These are phyloP conservation scores for Huntiella abstrusa DNA, from an alignment of 2,329 filamentous ascomycete genomes.

Conservation along the genomic window DNA sequence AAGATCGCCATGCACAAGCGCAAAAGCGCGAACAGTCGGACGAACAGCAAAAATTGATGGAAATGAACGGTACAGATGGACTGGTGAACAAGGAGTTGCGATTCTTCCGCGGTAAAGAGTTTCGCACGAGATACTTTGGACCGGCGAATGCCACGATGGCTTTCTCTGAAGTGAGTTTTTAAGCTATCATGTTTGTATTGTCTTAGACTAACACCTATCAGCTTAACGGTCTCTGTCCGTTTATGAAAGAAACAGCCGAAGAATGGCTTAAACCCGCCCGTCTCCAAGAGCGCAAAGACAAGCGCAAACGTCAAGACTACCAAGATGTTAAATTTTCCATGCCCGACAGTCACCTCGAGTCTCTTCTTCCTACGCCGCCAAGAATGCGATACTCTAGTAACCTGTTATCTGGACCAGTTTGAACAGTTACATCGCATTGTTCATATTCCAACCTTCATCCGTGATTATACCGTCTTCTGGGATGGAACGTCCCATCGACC, in stretches of 20 bases:
- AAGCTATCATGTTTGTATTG: neutral
- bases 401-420: slow-evolving; percentile 34
- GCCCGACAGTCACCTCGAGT: slow-evolving; percentile 30
- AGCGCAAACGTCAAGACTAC: slow-evolving; percentile 32
- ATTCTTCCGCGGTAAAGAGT: slow-evolving; percentile 39
- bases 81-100: slow-evolving; percentile 30
- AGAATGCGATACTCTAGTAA: slow-evolving; percentile 29
- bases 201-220: slow-evolving; percentile 6
- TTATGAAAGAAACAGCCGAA: slow-evolving; percentile 43
- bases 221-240: slow-evolving; percentile 36
- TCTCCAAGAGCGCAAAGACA: slow-evolving; percentile 35
- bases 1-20: slow-evolving; percentile 8
- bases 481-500: slow-evolving; percentile 18
- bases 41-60: slow-evolving; percentile 21
- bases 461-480: slow-evolving; percentile 38
- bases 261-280: slow-evolving; percentile 42
- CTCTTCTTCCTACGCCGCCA: slow-evolving; percentile 28
- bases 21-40: neutral
- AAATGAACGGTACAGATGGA: slow-evolving; percentile 19
- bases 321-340: slow-evolving; percentile 30
- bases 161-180: slow-evolving; percentile 28
- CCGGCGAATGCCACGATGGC: slow-evolving; percentile 42
- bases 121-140: slow-evolving; percentile 40
- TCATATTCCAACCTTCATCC: slow-evolving; percentile 39
- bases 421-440: slow-evolving; percentile 38